phyloP scores from a whole-genome alignment of 371 early-diverging fungal species.

The Zychaea mexicana region DNA sequence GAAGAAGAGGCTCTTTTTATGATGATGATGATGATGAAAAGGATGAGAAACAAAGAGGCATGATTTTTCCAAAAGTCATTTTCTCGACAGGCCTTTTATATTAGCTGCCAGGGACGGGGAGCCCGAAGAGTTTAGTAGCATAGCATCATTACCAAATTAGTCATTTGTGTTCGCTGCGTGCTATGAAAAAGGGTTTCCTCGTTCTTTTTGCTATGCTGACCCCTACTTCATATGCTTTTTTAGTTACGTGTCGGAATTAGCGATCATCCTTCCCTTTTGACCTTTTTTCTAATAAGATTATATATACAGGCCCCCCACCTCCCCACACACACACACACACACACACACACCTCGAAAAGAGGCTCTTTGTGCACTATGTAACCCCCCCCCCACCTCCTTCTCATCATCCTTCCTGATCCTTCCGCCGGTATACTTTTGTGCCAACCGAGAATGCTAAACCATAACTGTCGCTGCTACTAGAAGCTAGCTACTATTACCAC shows the following conservation, averaged over 20 bases:
- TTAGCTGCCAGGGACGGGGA: background rate
- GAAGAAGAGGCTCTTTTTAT: background rate
- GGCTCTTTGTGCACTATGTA: too few species aligned
- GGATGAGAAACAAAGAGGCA: background rate
- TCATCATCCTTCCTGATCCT: background rate
- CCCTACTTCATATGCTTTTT: slow-evolving; percentile 7
- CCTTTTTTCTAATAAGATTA: background rate
- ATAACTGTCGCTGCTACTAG: too few species aligned
- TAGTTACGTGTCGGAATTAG: background rate
- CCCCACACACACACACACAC: too few species aligned
- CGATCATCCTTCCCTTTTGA: background rate
- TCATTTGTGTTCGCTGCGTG: background rate
- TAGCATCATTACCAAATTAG: slow-evolving; percentile 4
- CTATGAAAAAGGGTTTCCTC: background rate
- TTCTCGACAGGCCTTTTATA: slow-evolving; percentile 2
- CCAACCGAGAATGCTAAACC: too few species aligned
- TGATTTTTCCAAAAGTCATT: background rate
- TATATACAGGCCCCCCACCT: background rate
- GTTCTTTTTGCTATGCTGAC: slow-evolving; percentile 11
- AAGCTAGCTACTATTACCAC: too few species aligned
- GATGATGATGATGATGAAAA: background rate
- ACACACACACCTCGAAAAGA: too few species aligned
- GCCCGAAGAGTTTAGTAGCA: background rate
- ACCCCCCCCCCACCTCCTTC: background rate
- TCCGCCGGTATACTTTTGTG: background rate